Conservation (phyloP, 2,329 filamentous ascomycete species). For the Emmonsia crescens region DNA sequence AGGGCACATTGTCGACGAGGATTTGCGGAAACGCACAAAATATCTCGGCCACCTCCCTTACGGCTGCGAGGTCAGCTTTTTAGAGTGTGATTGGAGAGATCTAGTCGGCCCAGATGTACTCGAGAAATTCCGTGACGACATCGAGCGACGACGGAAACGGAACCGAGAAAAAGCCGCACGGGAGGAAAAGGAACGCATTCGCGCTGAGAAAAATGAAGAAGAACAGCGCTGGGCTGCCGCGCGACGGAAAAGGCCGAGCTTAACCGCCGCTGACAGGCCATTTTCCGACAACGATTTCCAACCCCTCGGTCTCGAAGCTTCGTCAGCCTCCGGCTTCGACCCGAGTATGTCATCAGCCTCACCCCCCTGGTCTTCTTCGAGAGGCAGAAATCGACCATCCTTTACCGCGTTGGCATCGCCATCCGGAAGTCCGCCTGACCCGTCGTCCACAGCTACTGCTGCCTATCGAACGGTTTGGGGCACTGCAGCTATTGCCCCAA, state of each 20-base stretch:
- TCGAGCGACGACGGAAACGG: constrained; percentile 62
- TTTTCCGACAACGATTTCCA: constrained; percentile 55
- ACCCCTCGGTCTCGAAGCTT: constrained; percentile 39
- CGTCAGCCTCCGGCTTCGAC: constrained; percentile 17
- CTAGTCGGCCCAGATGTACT: constrained; percentile 66
- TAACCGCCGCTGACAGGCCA: constrained; percentile 35
- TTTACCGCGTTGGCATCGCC: constrained; percentile 56
- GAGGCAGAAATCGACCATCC: constrained; percentile 24
- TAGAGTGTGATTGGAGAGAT: constrained; percentile 93
- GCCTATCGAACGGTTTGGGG: constrained; percentile 72
- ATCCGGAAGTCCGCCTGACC: constrained; percentile 66
- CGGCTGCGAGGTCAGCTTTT: constrained; percentile 81
- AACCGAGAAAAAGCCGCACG: constrained; percentile 74
- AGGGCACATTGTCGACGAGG: constrained; percentile 78
- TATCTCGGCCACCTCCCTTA: constrained; percentile 79
- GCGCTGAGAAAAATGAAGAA: constrained; percentile 70
- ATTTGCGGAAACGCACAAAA: constrained; percentile 69
- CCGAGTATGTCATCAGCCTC: constrained; percentile 28
- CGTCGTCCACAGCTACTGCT: constrained; percentile 16
- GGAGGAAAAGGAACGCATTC: constrained; percentile 73
- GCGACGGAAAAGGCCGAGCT: constrained; percentile 48
- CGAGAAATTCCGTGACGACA: constrained; percentile 64
- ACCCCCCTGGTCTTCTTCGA: constrained; percentile 31
- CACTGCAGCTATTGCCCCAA: constrained; percentile 55
- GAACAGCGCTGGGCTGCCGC: constrained; percentile 58